Base-by-base conservation (phyloP, 176 grass and related monocot species). In the Avena atlantica region DNA sequence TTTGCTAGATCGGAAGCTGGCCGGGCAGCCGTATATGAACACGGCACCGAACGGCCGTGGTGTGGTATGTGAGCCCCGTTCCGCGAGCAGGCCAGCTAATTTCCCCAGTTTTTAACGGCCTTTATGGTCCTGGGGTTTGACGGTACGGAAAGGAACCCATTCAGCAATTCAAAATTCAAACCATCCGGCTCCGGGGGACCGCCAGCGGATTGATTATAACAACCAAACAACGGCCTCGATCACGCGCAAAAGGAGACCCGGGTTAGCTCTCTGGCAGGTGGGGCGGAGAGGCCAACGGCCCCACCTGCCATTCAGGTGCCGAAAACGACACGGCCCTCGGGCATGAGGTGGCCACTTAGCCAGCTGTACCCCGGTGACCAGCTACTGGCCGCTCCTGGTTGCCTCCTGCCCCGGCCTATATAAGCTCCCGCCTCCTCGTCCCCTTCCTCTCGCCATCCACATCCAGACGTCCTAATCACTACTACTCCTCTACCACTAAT, bases 101-200 rank as follows among this genome's bases (percentile, higher is more conserved):
- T 63, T 9, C 14, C 20, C 56, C 47, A 27, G 74, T 51, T 84
- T 78, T 87, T 60, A 91, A 71, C 89, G 76, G 31, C 70, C 51
- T 55, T 56, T 36, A 8, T 55, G 70, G 82, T 17, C 48, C 12
- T 40, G 13, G 29, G 73, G 69, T 85, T 88, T 81, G 78, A 88
- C 70, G 63, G 86, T 85, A 85, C 86, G 86, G 70, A 37, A 91
- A 27, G 17, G 45, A 78, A 56, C 5, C 2, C 2, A n/a, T n/a
- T n/a, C n/a, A 45, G n/a, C 44, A 64, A 71, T 91, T 91, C 86
- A 72, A 91, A 91, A 71, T 88, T 91, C 86, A 82, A 91, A 91
- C 78, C 44, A 45, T 14, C 58, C 74, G 74, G 8, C 74, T 56
- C 74, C 7, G 8, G 8, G 65, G 75, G 74, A 52, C 47, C 85